These are phyloP conservation scores for Pilasporangium apinafurcum DNA, from an alignment of 352 stramenopile species.

Conservation along the genomic window DNA sequence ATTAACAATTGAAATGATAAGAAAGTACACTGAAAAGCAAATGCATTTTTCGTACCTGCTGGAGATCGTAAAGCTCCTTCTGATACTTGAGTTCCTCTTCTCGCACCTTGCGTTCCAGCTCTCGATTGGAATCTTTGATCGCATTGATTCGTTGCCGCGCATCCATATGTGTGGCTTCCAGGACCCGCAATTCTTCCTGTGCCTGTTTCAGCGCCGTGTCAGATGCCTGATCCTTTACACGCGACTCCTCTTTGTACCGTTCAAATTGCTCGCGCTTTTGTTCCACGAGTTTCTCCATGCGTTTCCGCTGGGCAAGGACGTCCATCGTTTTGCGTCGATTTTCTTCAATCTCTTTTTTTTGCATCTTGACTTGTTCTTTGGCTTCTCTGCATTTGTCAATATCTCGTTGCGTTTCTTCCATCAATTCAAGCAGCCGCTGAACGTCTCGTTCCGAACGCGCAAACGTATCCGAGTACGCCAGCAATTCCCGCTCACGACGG, in stretches of 20 bases:
- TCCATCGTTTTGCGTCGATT: conserved; percentile 39
- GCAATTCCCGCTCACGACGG: conserved; percentile 42
- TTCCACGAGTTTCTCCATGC: conserved; percentile 58
- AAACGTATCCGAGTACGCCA: conserved; percentile 62
- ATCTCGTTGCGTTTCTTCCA: conserved; percentile 58
- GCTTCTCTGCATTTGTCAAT: conserved; percentile 58
- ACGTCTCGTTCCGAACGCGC: conserved; percentile 64
- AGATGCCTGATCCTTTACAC: conserved; percentile 52
- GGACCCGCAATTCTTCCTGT: conserved; percentile 44
- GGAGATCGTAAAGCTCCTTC: conserved; percentile 54
- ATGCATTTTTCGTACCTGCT: conserved; percentile 30
- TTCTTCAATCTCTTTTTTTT: conserved; percentile 43
- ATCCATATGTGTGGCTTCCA: conserved; percentile 38
- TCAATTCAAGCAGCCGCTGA: conserved; percentile 46
- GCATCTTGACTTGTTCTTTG: conserved; percentile 65
- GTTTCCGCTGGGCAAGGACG: conserved; percentile 58
- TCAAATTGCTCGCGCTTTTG: conserved; percentile 68
- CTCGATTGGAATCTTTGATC: conserved; percentile 40
- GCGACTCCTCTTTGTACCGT: conserved; percentile 57
- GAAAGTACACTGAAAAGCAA: background rate
- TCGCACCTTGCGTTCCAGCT: conserved; percentile 59
- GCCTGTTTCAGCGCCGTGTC: conserved; percentile 45
- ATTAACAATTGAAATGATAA: background rate
- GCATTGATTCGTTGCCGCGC: conserved; percentile 46
- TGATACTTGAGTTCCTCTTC: conserved; percentile 60